Evolutionary conservation across 1,284 basidiomycete genomes (phyloP).

Genomic region (Pseudozyma flocculosa): DNA sequence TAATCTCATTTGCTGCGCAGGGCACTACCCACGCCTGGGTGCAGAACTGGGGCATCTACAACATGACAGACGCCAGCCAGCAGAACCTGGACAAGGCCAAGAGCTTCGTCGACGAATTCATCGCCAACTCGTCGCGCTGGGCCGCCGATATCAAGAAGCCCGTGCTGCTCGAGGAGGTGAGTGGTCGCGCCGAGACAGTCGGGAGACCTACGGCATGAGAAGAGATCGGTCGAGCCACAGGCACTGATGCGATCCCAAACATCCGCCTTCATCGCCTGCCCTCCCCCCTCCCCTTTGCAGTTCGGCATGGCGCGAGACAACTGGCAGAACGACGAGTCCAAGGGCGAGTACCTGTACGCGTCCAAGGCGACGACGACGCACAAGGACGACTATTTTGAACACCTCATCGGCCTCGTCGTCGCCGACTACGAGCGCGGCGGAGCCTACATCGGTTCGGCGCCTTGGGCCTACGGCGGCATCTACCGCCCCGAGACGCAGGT

Average conservation of each 20-base stretch:
- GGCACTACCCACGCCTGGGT: slow-evolving; percentile 1
- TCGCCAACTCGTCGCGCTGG: slow-evolving; percentile 14
- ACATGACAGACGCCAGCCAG: slow-evolving; percentile 24
- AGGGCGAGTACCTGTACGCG: slow-evolving; percentile 16
- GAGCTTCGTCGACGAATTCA: slow-evolving; percentile 19
- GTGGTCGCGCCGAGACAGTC: background rate
- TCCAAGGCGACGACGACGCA: slow-evolving; percentile 22
- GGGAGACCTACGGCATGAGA: too few relatives aligned
- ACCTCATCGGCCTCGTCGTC: slow-evolving; percentile 18
- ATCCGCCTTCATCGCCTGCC: too few relatives aligned
- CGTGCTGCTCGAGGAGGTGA: slow-evolving; percentile 31
- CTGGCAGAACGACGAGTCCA: slow-evolving; percentile 27
- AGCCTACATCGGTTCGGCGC: slow-evolving; percentile 11
- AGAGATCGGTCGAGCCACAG: too few relatives aligned
- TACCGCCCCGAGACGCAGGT: slow-evolving; percentile 30
- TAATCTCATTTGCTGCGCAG: too few relatives aligned
- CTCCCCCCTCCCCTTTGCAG: too few relatives aligned
- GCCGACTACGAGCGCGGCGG: slow-evolving; percentile 13
- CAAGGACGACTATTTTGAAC: slow-evolving; percentile 31
- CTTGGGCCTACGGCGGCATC: slow-evolving; percentile 40
- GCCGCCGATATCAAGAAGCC: slow-evolving; percentile 19
- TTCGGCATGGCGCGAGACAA: slow-evolving; percentile 47
- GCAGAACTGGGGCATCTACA: slow-evolving; percentile 35
- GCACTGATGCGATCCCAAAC: too few relatives aligned
- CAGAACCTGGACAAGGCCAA: slow-evolving; percentile 21